Percentiles rank a stretch among this genome's conserved stretches.
Conservation (phyloP, 768 basidiomycete species). For the Tylopilus intermedius region DNA sequence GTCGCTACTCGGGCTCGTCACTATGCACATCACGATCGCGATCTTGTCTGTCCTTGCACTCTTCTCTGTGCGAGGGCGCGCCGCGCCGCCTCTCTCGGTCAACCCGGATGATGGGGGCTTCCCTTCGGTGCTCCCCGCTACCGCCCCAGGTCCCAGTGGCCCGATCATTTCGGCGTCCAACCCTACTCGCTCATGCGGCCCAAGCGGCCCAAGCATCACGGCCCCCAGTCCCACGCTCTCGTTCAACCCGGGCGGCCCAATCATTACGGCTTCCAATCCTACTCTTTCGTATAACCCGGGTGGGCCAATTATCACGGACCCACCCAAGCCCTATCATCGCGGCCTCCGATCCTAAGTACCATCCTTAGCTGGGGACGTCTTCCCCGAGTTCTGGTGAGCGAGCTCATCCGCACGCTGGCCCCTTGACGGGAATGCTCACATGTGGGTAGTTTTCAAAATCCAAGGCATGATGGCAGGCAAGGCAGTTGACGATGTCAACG, state of each 20-base stretch:
- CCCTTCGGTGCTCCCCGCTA: too few species aligned
- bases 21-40: not conserved
- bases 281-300: not conserved
- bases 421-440: not conserved
- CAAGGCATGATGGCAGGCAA: not conserved
- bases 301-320: too few species aligned
- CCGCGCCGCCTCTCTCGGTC: too few species aligned
- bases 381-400: not conserved
- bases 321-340: too few species aligned
- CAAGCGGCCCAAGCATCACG: not conserved
- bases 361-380: not conserved
- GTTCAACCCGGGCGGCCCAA: not conserved
- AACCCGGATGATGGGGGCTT: too few species aligned
- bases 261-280: not conserved
- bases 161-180: too few species aligned
- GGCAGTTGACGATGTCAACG: not conserved
- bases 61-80: not conserved
- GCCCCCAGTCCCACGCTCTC: not conserved
- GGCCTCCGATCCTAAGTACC: not conserved
- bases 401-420: not conserved
- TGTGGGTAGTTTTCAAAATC: not conserved
- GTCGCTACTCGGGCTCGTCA: not conserved
- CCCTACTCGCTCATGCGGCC: too few species aligned
- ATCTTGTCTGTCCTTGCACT: not conserved
- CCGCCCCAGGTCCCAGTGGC: too few species aligned